Base-by-base conservation (phyloP, 106 monocot genomes). In the Phalaenopsis equestris region DNA sequence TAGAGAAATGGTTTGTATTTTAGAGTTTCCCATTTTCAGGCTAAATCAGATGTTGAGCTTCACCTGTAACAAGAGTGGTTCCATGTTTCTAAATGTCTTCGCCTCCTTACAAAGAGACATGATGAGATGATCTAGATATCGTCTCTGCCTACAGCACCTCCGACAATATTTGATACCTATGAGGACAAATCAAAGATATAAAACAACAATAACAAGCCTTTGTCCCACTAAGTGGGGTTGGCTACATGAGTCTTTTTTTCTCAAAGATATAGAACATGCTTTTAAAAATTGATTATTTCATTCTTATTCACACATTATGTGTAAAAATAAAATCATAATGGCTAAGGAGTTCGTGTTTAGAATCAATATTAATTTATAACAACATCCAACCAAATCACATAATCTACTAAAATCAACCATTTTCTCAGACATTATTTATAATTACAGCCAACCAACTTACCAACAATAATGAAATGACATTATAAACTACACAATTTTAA, bases 11-110 rank as follows among this genome's bases (percentile, higher is more conserved):
- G 38, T 38, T 61, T 58, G 18, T 21, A n/a, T n/a, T 61, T 23
- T n/a, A 61, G n/a, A 61, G 38, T 70, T 70, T 70, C 23, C 30
- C 11, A 39, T 39, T 38, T 8, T 39, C 70, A 16, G 61, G 70
- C 8, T 70, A 70, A 21, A 36, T 70, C 15, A 15, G 49, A 74
- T 76, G 76, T 23, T 3, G 21, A 49, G 49, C 46, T 76, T 45
- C 77, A 99, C 98, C 88, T 99, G 98, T 75, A 99, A 83, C n/a
- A 99, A 88, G 38, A 99, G 92, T 39, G 98, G 98, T 80, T 99
- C 94, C 94, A 99, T 99, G 80, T 84, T 84, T 77, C 88, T 87
- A 84, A 94, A 99, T 56, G 85, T 81, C 49, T 58, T 88, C 56
- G 93, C 92, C 42, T 91, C 87, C 49, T 88, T 84, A 82, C 98